Evolutionary conservation across 2,329 filamentous ascomycete species (phyloP).

Genomic region (Alternaria atra): DNA sequence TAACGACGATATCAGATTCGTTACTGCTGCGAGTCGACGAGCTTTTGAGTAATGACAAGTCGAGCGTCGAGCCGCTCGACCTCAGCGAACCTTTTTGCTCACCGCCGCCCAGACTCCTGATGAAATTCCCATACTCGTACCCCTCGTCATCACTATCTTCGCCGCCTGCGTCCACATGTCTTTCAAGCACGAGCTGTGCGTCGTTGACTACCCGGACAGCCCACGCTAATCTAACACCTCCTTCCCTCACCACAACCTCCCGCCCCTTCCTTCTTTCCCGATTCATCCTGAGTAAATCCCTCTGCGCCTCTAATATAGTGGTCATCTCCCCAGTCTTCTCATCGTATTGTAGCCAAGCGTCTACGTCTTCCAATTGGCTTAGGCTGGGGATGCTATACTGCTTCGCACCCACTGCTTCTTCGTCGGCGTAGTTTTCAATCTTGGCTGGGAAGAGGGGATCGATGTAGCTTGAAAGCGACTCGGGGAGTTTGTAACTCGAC

Average conservation of each 20-base stretch:
- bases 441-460: neutral
- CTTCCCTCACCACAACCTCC: slow-evolving; percentile 1
- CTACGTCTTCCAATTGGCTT: slow-evolving; percentile 4
- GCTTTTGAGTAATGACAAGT: neutral
- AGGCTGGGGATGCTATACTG: slow-evolving; percentile 14
- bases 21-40: neutral
- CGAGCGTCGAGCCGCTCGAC: neutral
- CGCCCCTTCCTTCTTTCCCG: slow-evolving; percentile 12
- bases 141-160: slow-evolving; percentile 14
- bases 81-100: neutral
- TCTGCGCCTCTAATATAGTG: slow-evolving; percentile 25
- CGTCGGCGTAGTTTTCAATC: slow-evolving; percentile 5
- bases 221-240: slow-evolving; percentile 24
- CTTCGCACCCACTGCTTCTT: neutral
- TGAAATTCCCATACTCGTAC: slow-evolving; percentile 13
- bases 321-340: slow-evolving; percentile 1
- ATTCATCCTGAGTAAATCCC: slow-evolving; percentile 19
- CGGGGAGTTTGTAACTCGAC: neutral
- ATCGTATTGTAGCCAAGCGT: slow-evolving; percentile 19
- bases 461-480: neutral
- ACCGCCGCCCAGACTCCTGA: neutral
- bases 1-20: accelerated
- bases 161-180: neutral
- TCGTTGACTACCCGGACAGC: slow-evolving; percentile 23
- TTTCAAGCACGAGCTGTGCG: neutral